Conservation (phyloP, 1,139 yeast species). For the Debaryomyces sp. region DNA sequence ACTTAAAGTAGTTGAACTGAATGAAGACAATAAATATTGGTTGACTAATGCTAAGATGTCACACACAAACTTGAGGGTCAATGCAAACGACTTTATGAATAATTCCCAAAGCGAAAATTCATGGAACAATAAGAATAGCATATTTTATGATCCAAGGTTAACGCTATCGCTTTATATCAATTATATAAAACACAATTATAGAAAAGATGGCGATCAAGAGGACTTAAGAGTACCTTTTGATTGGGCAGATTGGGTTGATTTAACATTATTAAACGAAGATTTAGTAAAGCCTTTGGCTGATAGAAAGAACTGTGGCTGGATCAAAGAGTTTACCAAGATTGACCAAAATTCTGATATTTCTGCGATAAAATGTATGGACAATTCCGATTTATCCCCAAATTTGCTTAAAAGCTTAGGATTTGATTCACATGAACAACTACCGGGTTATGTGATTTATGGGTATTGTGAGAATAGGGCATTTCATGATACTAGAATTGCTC, state of each 20-base stretch:
- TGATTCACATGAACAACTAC: conserved; percentile 24
- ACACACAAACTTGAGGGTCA: conserved; percentile 18
- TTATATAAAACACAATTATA: conserved; percentile 20
- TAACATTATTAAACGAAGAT: conserved; percentile 21
- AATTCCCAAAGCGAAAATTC: conserved; percentile 15
- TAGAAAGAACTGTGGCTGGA: conserved; percentile 17
- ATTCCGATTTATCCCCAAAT: conserved; percentile 22
- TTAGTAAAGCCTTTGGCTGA: conserved; percentile 17
- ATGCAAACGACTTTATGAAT: conserved; percentile 19
- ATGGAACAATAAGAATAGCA: conserved; percentile 22
- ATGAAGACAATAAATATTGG: conserved; percentile 24
- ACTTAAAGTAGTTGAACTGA: conserved; percentile 20
- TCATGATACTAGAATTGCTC: conserved; percentile 26
- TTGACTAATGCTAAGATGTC: conserved; percentile 25
- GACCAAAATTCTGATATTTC: conserved; percentile 12
- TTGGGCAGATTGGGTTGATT: conserved; percentile 35
- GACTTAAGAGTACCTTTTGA: conserved; percentile 27
- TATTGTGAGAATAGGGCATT: conserved; percentile 20
- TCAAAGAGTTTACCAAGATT: conserved; percentile 12
- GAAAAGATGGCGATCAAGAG: conserved; percentile 10
- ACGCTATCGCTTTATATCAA: conserved; percentile 39
- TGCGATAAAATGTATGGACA: conserved; percentile 22
- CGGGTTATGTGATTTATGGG: conserved; percentile 23
- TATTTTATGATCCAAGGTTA: conserved; percentile 42
- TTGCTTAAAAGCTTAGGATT: conserved; percentile 23